Base-by-base conservation (phyloP, 805 yeast species). In the Barnettozyma pratensis region DNA sequence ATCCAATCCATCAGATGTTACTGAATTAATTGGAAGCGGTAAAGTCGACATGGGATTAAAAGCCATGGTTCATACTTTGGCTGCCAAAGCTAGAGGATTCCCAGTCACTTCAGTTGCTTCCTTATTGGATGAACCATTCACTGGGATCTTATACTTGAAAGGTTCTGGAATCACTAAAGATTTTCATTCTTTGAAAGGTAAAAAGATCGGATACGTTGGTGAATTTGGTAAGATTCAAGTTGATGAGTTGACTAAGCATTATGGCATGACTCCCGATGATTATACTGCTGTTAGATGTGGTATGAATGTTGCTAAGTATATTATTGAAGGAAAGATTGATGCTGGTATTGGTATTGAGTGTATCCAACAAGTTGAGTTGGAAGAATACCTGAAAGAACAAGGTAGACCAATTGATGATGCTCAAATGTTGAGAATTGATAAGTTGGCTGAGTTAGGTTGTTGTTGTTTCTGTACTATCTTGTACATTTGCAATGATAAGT, bases 281-380 rank as follows among this genome's bases (percentile, higher is more conserved):
- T 77, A 77, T 62, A 75, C 80, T 41, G 80, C 82, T 8, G 78
- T 77, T 47, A 70, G 81, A 62, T 75, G 80, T 54, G 82, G 82
- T 48, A 77, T 77, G 82, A 77, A 77, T 56, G 81, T 77, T 41
- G 79, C 81, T 50, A 76, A 75, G 58, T 71, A 71, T 55, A 77
- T 77, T 55, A 73, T 77, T 45, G 79, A 76, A 45, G 81, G 81
- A 36, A 69, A 71, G 54, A 75, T 77, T 46, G 79, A 77, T 59
- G 81, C 80, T 49, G 82, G 82, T 45, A 72, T 77, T 57, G 82
- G 82, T 56, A 75, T 77, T 48, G 82, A 77, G 59, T 77, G 80
- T 63, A 75, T 77, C 61, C 82, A 77, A 60, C 81, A 76, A 62
- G 82, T 77, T 42, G 79, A 77, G 58, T 68, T 77, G 56, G 81